Conservation (phyloP, 2,329 filamentous ascomycete genomes). For the Botryotinia convoluta region DNA sequence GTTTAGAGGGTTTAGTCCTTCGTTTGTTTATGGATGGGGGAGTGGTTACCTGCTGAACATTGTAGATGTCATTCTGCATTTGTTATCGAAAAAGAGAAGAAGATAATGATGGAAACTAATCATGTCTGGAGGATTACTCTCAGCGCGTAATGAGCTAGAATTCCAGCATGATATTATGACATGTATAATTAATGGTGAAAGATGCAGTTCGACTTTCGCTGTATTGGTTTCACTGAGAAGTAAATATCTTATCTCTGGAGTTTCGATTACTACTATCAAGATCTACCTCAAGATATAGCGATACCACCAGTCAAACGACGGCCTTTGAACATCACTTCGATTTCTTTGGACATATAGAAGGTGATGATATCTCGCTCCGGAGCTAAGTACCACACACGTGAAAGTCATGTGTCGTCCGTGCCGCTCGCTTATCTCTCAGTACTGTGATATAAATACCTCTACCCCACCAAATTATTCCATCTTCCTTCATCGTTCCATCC, state of each 20-base stretch:
- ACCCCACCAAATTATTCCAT: neutral
- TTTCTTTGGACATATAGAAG: neutral
- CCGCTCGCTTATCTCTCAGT: neutral
- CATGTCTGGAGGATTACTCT: no score
- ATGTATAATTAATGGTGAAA: neutral
- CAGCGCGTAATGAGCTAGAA: no score
- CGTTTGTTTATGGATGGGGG: no score
- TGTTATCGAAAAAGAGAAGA: no score
- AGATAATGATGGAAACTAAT: no score
- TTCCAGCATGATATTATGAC: neutral
- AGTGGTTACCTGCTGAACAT: no score
- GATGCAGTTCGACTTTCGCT: neutral
- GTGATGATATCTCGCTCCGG: neutral
- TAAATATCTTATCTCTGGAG: neutral
- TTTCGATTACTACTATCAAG: neutral
- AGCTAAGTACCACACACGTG: neutral
- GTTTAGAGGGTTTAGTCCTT: no score
- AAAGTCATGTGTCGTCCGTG: neutral
- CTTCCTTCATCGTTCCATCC: neutral
- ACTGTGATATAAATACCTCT: neutral
- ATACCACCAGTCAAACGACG: neutral
- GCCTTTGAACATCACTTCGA: neutral
- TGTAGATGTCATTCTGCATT: no score
- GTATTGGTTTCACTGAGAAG: neutral
- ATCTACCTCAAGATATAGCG: no score